Evolutionary conservation across 177 flowering plant species (phyloP).

Genomic region (Vitis hybrid): DNA sequence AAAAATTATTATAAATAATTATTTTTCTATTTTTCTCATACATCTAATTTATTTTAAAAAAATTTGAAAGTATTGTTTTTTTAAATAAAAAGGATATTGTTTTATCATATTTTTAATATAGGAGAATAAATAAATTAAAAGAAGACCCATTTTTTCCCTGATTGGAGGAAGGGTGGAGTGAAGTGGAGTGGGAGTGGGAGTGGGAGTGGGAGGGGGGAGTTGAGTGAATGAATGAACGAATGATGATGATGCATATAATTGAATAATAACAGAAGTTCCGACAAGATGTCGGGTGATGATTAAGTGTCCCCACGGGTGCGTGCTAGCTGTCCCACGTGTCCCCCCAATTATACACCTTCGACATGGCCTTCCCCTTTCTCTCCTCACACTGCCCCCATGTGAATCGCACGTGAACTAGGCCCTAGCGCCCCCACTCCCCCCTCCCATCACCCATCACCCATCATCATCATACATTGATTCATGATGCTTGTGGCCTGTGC

Average conservation of each 20-base stretch:
- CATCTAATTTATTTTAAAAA: no score
- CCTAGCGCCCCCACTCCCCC: background rate
- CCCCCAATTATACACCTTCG: conserved; percentile 13
- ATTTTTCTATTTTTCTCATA: no score
- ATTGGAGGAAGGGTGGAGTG: background rate
- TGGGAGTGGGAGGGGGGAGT: background rate
- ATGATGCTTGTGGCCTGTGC: no score
- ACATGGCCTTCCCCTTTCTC: background rate
- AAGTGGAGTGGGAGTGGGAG: background rate
- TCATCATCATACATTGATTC: background rate
- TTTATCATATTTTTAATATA: no score
- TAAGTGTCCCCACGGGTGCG: conserved; percentile 60
- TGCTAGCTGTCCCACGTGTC: conserved; percentile 82
- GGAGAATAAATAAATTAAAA: no score
- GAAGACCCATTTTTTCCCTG: no score
- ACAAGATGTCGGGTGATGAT: conserved; percentile 55
- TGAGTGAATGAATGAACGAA: no score
- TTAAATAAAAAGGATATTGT: no score
- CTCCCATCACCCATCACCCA: background rate
- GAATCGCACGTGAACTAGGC: conserved; percentile 7
- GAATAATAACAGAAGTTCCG: conserved; percentile 1
- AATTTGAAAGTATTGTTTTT: no score
- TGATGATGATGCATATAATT: no score
- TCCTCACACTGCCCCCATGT: background rate
- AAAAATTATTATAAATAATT: no score